phyloP scores from a whole-genome alignment of 75 land plant genomes.

The Isoetes taiwanensis region DNA sequence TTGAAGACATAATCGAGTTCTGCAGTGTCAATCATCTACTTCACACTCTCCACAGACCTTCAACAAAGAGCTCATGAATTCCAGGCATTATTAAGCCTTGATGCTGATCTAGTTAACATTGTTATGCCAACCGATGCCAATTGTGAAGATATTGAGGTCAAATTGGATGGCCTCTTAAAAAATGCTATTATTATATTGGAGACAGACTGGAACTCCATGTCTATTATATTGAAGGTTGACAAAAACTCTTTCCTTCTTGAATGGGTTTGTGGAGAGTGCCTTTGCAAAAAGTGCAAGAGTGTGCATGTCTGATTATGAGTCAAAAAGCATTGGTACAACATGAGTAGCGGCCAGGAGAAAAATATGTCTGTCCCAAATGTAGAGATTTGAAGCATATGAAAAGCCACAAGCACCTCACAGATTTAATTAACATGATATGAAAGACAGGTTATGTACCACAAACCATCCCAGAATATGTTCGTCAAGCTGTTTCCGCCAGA shows the following conservation, averaged over 20 bases:
- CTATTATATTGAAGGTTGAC: conserved; percentile 77
- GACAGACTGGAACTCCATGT: too few species aligned
- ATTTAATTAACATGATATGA: too few species aligned
- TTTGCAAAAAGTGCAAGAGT: conserved; percentile 70
- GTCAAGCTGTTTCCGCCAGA: conserved; percentile 17
- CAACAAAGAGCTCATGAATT: conserved; percentile 95
- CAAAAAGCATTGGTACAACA: too few species aligned
- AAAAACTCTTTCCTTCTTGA: conserved; percentile 55
- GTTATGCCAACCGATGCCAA: conserved; percentile 82
- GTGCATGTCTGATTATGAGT: conserved; percentile 61
- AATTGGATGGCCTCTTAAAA: too few species aligned
- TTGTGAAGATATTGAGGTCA: conserved; percentile 94
- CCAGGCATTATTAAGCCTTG: conserved; percentile 55
- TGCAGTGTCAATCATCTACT: conserved; percentile 68
- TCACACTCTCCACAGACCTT: conserved; percentile 91
- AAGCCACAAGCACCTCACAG: conserved; percentile 58
- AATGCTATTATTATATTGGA: too few species aligned
- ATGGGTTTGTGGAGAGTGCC: conserved; percentile 48
- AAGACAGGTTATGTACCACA: conserved; percentile 24
- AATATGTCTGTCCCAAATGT: too few species aligned
- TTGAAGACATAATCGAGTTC: too few species aligned
- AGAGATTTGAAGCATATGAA: conserved; percentile 88
- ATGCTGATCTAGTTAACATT: conserved; percentile 37
- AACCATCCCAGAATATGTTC: conserved; percentile 5
- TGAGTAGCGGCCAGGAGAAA: too few species aligned